These are phyloP conservation scores for Pyrus hybrid DNA, from an alignment of 331 rosid species.

Conservation along the genomic window DNA sequence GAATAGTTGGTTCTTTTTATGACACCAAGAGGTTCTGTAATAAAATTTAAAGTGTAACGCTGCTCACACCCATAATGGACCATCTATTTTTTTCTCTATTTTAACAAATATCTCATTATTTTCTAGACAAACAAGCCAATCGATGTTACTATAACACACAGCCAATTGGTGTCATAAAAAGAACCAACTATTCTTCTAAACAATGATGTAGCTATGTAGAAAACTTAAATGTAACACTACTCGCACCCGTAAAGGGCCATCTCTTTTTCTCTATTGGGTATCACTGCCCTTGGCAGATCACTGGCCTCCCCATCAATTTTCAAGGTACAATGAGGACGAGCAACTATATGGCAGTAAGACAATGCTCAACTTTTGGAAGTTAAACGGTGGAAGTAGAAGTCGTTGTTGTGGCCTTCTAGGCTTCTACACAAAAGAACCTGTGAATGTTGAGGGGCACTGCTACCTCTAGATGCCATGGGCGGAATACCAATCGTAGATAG, in stretches of 20 bases:
- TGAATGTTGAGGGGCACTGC: neutral
- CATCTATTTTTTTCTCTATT: too few relatives aligned
- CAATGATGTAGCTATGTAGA: too few relatives aligned
- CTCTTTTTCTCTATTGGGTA: neutral
- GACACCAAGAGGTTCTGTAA: too few relatives aligned
- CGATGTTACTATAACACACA: too few relatives aligned
- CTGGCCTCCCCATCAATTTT: neutral
- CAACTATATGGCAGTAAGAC: neutral
- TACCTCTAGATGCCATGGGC: neutral
- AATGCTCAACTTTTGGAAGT: neutral
- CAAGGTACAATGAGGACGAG: neutral
- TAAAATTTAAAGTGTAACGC: too few relatives aligned
- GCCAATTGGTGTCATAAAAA: too few relatives aligned
- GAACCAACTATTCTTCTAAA: too few relatives aligned
- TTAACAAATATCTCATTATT: too few relatives aligned
- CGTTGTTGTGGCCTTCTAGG: neutral
- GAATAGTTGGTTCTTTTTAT: neutral
- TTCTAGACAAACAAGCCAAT: too few relatives aligned
- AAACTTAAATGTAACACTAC: too few relatives aligned
- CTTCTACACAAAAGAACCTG: neutral
- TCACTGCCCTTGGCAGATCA: neutral
- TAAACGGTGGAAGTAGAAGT: neutral
- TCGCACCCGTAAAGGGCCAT: too few relatives aligned
- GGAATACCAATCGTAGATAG: neutral
- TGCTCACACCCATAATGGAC: too few relatives aligned